phyloP scores from a whole-genome alignment of 768 basidiomycete species.

The Mycena belliarum region DNA sequence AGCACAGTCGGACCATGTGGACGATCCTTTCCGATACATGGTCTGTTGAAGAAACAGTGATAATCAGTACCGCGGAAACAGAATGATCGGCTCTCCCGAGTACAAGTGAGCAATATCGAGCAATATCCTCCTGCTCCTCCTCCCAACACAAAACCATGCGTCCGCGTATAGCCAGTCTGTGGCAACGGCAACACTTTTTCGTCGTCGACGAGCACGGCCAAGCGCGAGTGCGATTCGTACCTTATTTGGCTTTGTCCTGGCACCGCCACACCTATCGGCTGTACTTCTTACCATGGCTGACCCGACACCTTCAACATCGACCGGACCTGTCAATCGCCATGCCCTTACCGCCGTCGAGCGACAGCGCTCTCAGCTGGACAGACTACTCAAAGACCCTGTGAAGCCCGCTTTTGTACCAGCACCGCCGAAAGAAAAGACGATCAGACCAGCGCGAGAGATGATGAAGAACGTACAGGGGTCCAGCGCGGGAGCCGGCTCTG shows the following conservation, averaged over 20 bases:
- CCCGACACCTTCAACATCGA: slow-evolving; percentile 24
- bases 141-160: too few relatives aligned
- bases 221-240: too few relatives aligned
- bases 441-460: slow-evolving; percentile 87
- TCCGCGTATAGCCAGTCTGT: too few relatives aligned
- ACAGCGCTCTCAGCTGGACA: slow-evolving; percentile 71
- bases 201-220: too few relatives aligned
- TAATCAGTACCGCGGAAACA: too few relatives aligned
- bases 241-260: neutral
- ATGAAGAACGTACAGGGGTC: slow-evolving; percentile 99
- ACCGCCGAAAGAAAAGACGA: slow-evolving; percentile 79
- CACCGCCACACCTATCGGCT: neutral
- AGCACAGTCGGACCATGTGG: too few relatives aligned
- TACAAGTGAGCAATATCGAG: too few relatives aligned
- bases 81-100: too few relatives aligned
- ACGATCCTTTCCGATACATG: too few relatives aligned
- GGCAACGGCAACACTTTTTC: too few relatives aligned
- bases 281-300: neutral
- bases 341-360: slow-evolving; percentile 54
- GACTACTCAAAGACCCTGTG: slow-evolving; percentile 84
- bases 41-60: too few relatives aligned
- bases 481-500: slow-evolving; percentile 94
- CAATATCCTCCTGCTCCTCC: too few relatives aligned
- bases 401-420: slow-evolving; percentile 80
- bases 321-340: slow-evolving; percentile 44